A percentile compares a stretch with the other conserved stretches of the same genome.
Evolutionary conservation across 495 filamentous ascomycete species (phyloP).

Genomic region (Cladorrhinum samala): DNA sequence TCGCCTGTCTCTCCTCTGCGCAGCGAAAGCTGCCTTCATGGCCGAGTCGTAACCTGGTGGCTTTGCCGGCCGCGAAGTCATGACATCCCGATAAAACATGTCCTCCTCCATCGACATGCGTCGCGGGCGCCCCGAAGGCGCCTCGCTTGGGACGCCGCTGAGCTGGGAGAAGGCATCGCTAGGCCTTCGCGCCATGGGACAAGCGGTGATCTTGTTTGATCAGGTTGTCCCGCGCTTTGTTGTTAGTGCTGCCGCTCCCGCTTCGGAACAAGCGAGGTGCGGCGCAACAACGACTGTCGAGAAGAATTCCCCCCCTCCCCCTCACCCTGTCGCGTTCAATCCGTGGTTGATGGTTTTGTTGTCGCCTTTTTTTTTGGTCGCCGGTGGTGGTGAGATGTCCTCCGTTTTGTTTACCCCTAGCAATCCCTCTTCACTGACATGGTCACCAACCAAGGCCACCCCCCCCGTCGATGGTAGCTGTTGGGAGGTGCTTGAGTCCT

Average conservation of each 20-base stretch:
- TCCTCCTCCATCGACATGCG: constrained; percentile 39
- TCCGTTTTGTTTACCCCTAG: not conserved
- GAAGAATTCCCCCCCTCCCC: constrained; percentile 9
- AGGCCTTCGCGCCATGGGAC: constrained; percentile 23
- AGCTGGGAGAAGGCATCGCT: constrained; percentile 31
- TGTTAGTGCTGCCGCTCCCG: constrained; percentile 5
- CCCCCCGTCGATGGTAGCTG: not conserved
- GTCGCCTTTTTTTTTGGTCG: not conserved
- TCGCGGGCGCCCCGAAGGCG: constrained; percentile 24
- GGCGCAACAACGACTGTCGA: not conserved
- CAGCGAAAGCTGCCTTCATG: constrained; percentile 24
- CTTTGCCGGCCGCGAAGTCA: constrained; percentile 29
- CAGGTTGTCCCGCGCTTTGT: not conserved
- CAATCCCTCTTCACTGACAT: not conserved
- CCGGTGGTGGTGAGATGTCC: not conserved
- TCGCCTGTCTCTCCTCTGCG: constrained; percentile 28
- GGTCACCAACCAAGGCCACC: not conserved
- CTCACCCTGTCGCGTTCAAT: constrained; percentile 8
- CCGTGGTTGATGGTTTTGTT: constrained; percentile 1
- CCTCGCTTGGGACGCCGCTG: constrained; percentile 23
- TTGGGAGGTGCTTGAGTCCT: no score
- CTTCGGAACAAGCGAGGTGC: not conserved
- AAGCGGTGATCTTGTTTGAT: constrained; percentile 7
- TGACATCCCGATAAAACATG: constrained; percentile 31
- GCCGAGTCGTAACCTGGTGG: constrained; percentile 34